These are phyloP conservation scores for Theobroma grandiflorum DNA, from an alignment of 441 rosid genomes.

Conservation along the genomic window DNA sequence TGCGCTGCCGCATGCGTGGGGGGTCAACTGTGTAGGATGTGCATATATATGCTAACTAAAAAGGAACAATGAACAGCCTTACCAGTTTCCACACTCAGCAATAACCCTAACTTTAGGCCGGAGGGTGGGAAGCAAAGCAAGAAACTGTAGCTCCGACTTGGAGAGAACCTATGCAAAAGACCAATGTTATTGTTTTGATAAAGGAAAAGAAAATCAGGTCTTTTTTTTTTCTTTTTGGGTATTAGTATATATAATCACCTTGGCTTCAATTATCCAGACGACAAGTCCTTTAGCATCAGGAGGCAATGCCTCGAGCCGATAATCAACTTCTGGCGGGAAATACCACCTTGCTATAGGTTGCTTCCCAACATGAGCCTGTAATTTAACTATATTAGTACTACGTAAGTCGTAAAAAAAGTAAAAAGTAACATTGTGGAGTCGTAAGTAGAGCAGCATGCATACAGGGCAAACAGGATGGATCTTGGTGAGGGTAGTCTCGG, in stretches of 20 bases:
- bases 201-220: not conserved
- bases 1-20: not conserved
- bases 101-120: slow-evolving; percentile 86
- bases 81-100: slow-evolving; percentile 94
- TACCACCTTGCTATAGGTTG: slow-evolving; percentile 97
- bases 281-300: slow-evolving; percentile 85
- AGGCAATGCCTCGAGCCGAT: slow-evolving; percentile 75
- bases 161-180: slow-evolving; percentile 67
- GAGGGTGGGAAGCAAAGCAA: slow-evolving; percentile 84
- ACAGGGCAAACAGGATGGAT: slow-evolving; percentile 94
- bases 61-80: slow-evolving; percentile 4
- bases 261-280: slow-evolving; percentile 91
- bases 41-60: not conserved
- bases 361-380: slow-evolving; percentile 83
- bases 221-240: not conserved
- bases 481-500: slow-evolving; percentile 87
- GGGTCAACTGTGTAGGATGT: not conserved
- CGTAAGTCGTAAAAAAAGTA: not conserved
- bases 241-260: slow-evolving; percentile 43
- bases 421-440: not conserved
- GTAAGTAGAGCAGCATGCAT: not conserved
- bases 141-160: slow-evolving; percentile 84
- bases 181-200: not conserved
- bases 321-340: slow-evolving; percentile 92
- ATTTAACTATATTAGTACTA: not conserved